Evolutionary conservation across 2,329 filamentous ascomycete genomes (phyloP), one percentile per base, ranked within the genome.

Genomic region (Trichoderma polysporum): DNA sequence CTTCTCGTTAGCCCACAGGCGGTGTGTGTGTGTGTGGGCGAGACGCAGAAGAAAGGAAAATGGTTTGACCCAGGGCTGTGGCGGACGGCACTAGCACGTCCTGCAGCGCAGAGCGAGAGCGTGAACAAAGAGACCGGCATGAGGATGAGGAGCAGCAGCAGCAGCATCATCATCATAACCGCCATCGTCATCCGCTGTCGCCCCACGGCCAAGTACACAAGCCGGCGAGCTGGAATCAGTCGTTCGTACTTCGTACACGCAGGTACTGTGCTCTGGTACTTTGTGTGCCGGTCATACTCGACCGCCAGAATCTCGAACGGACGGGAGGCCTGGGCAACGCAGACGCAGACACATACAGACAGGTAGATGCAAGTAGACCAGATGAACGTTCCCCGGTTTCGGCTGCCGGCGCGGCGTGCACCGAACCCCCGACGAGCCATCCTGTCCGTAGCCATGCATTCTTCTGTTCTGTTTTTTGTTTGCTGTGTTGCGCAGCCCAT

Each of bases 1-100:
- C 66, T 56, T 66, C 72, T 74, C 72, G 74, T 74, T 73, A 73
- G 74, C 71, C 72, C 75, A 73, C 71, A 74, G 71, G 75, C 75
- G 76, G 75, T 77, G 75, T 76, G 74, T 71, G 69, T 72, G 70
- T 69, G 58, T 10, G 53, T 25, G 66, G 56, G 58, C n/a, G 56
- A 49, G 29, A 53, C 45, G 33, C 22, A 31, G 25, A 54, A 27
- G 50, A 31, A 52, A 56, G 19, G 33, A 22, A 56, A 45, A 45
- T 53, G 27, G 50, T n/a, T 31, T 53, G 50, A 33, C 50, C 59
- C 45, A 52, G n/a, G 31, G 22, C 31, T 35, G 47, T 47, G 47
- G 33, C 59, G 45, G 59, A 41, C 35, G 41, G 41, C 41, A 45
- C 29, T 53, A 45, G 41, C 50, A 29, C 47, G 58, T 61, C 39